These are phyloP conservation scores for Trichoderma atroviride DNA, from an alignment of 2,329 filamentous ascomycete genomes.

Conservation along the genomic window DNA sequence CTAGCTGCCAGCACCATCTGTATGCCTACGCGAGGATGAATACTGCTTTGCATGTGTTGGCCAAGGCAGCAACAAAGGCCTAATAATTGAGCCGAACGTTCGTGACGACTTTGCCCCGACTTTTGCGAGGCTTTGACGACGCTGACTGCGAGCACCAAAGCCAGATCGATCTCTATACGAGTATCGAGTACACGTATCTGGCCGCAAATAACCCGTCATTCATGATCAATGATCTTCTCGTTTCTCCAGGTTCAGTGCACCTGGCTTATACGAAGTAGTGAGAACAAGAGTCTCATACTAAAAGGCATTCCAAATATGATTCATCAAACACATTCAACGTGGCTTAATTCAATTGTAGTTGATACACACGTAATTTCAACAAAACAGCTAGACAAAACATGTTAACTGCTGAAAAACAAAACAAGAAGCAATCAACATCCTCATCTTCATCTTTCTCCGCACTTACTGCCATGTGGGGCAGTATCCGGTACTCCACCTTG, in stretches of 20 bases:
- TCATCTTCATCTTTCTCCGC: not conserved
- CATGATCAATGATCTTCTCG: not conserved
- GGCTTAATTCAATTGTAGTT: not conserved
- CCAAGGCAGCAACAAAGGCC: not conserved
- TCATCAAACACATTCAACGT: not conserved
- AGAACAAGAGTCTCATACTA: not conserved
- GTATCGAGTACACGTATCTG: not conserved
- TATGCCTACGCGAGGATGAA: not conserved
- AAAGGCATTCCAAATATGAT: not conserved
- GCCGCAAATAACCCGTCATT: not conserved
- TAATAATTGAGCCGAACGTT: not conserved
- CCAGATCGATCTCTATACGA: not conserved
- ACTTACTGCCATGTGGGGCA: not conserved
- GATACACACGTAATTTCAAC: not conserved
- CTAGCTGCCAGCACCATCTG: not conserved
- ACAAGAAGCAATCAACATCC: not conserved
- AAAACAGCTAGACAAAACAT: not conserved
- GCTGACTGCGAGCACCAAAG: not conserved
- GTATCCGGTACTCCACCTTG: not conserved
- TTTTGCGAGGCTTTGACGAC: not conserved
- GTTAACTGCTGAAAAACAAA: not conserved
- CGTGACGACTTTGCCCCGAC: not conserved
- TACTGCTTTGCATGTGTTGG: not conserved
- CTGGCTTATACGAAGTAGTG: not conserved
- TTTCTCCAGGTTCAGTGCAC: not conserved